Evolutionary conservation across 2,329 filamentous ascomycete species (phyloP).

Genomic region (Fusarium hainanense): DNA sequence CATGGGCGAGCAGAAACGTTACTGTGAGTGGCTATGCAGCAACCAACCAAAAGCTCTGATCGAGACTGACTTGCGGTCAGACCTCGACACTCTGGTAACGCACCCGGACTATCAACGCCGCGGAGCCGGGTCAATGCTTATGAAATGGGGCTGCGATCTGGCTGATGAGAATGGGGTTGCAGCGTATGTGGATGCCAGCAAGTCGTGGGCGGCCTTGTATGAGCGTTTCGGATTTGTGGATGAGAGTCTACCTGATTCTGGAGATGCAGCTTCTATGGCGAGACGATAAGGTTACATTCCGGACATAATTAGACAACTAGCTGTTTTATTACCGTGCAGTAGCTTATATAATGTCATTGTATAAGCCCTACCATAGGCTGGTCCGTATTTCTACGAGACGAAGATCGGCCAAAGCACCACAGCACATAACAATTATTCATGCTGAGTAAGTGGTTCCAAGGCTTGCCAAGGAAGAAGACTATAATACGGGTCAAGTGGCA

Average conservation of each 20-base stretch:
- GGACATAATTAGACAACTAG: not conserved
- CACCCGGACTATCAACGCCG: constrained; percentile 44
- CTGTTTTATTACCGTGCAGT: not conserved
- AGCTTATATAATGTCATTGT: not conserved
- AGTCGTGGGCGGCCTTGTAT: constrained; percentile 26
- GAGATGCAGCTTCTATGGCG: constrained; percentile 31
- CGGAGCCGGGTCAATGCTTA: constrained; percentile 42
- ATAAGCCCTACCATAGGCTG: not conserved
- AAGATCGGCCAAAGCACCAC: not conserved
- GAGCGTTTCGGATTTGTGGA: constrained; percentile 33
- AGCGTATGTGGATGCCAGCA: constrained; percentile 43
- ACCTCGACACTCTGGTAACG: constrained; percentile 43
- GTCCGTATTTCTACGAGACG: not conserved
- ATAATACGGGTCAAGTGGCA: not conserved
- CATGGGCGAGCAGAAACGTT: constrained; percentile 31
- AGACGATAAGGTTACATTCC: not conserved
- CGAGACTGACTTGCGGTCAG: constrained; percentile 8
- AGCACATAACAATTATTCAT: not conserved
- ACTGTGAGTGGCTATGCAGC: constrained; percentile 14
- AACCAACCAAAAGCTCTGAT: not conserved
- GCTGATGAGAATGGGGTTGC: constrained; percentile 35
- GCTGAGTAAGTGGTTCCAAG: not conserved
- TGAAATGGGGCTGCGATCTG: constrained; percentile 42
- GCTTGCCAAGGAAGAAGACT: not conserved
- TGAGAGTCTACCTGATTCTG: constrained; percentile 19